A percentile compares a stretch with the other conserved stretches of the same genome.
Conservation (phyloP, 2,329 filamentous ascomycete species). For the Sordariomycetes sp. region DNA sequence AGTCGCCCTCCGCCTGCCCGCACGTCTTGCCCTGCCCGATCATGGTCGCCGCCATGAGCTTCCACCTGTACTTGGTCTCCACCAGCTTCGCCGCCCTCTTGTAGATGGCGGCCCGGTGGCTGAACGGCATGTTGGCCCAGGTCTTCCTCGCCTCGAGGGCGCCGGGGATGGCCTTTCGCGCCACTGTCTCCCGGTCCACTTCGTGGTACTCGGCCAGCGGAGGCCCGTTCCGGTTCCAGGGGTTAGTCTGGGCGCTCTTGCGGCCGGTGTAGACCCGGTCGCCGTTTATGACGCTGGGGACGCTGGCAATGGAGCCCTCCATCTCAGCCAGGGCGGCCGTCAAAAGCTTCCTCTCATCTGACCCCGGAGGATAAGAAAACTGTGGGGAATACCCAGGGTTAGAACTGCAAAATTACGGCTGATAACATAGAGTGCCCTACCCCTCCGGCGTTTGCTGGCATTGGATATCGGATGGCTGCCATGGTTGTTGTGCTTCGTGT, state of each 20-base stretch:
- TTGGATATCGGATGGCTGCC: background rate
- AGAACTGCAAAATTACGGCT: background rate
- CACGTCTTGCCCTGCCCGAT: constrained; percentile 4
- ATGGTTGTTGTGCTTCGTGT: background rate
- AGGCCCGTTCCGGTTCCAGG: background rate
- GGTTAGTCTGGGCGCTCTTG: background rate
- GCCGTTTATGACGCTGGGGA: background rate
- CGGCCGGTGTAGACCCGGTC: background rate
- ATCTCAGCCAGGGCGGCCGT: background rate
- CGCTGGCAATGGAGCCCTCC: background rate
- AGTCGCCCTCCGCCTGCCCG: background rate
- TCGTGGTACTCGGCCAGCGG: background rate
- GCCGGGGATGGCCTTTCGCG: background rate
- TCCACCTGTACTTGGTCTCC: constrained; percentile 3
- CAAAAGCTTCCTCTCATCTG: background rate
- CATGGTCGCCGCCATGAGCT: constrained; percentile 3
- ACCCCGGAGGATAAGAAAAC: background rate
- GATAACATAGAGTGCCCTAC: background rate
- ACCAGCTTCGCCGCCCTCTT: background rate
- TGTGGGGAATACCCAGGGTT: background rate
- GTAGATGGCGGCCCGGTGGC: background rate
- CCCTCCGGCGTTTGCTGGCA: background rate
- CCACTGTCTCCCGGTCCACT: background rate
- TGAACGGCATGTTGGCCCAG: background rate
- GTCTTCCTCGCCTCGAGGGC: background rate